phyloP scores from a whole-genome alignment of 768 basidiomycete species.

The Crepidotus variabilis region DNA sequence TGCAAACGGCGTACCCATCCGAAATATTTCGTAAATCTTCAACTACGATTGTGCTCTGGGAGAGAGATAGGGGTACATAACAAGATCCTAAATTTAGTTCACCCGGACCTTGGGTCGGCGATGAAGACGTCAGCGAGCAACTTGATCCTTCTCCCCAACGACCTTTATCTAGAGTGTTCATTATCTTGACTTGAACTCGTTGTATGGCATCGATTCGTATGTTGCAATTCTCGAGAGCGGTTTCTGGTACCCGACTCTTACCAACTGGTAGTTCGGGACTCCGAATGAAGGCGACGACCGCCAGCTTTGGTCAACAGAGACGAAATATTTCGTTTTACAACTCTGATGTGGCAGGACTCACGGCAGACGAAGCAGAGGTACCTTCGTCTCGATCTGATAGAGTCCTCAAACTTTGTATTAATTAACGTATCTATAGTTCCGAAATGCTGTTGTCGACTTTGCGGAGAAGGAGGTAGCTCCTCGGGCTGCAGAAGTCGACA shows the following conservation, averaged over 20 bases:
- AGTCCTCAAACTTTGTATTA: constrained; percentile 2
- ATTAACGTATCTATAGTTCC: constrained; percentile 51
- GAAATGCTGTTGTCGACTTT: constrained; percentile 75
- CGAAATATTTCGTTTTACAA: constrained; percentile 64
- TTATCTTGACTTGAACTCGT: background rate
- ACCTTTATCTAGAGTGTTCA: background rate
- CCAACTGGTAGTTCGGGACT: background rate
- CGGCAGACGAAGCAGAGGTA: constrained; percentile 78
- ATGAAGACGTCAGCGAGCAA: background rate
- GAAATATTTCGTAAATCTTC: background rate
- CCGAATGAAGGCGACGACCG: background rate
- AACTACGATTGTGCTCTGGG: background rate
- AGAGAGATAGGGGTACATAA: no score
- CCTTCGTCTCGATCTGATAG: constrained; percentile 13
- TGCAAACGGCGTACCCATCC: background rate
- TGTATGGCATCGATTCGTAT: background rate
- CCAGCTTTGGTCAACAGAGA: constrained; percentile 8
- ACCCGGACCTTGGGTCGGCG: background rate
- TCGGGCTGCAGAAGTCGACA: constrained; percentile 82
- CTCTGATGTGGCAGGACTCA: constrained; percentile 68
- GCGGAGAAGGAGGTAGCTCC: constrained; percentile 84
- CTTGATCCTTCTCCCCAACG: background rate
- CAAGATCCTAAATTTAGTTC: background rate
- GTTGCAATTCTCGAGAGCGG: background rate
- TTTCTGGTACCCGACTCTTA: background rate